phyloP scores from a whole-genome alignment of 2,329 filamentous ascomycete species.

The Aspergillus hiratsukae region DNA sequence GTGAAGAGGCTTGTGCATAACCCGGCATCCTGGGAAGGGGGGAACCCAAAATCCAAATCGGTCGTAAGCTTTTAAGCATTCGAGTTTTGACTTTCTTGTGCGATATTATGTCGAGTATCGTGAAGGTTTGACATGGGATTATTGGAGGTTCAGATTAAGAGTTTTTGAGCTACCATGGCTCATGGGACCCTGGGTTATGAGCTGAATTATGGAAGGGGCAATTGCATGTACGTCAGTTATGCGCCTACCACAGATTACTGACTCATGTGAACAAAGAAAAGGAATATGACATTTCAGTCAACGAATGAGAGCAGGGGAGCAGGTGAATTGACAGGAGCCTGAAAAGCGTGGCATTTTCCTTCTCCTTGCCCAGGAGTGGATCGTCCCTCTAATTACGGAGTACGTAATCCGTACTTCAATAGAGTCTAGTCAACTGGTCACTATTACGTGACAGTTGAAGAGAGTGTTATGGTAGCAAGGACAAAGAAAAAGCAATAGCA shows the following conservation, averaged over 20 bases:
- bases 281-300: neutral
- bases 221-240: neutral
- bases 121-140: neutral
- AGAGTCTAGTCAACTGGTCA: neutral
- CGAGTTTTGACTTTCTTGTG: neutral
- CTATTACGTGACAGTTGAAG: neutral
- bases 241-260: neutral
- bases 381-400: too few species aligned
- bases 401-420: neutral
- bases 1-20: conserved; percentile 12
- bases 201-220: neutral
- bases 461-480: neutral
- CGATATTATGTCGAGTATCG: neutral
- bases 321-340: neutral
- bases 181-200: neutral
- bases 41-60: neutral
- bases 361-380: neutral
- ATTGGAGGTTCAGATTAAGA: neutral
- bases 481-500: too few species aligned
- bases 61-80: neutral
- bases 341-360: neutral
- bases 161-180: neutral
- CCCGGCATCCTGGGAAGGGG: conserved; percentile 9
- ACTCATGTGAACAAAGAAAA: neutral
- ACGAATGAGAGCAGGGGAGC: neutral